Percentiles rank a stretch among this genome's conserved stretches.
These are phyloP conservation scores for Kodamaea fungicola DNA, from an alignment of 1,139 yeast species.

Conservation along the genomic window DNA sequence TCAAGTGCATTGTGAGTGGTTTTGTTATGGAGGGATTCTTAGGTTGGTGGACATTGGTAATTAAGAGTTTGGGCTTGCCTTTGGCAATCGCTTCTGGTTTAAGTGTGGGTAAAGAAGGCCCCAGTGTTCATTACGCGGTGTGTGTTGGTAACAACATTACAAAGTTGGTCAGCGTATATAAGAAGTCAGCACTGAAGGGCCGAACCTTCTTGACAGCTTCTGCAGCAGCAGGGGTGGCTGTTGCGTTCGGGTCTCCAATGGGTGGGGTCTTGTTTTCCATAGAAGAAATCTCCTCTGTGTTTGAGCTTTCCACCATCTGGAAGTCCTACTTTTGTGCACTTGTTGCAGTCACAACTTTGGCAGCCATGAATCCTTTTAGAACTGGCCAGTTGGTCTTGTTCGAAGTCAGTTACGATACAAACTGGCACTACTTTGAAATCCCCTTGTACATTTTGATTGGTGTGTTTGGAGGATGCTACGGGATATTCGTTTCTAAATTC, in stretches of 20 bases:
- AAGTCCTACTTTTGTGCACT: constrained; percentile 88
- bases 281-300: constrained; percentile 71
- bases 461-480: constrained; percentile 87
- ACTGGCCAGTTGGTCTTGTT: constrained; percentile 93
- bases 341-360: constrained; percentile 78
- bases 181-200: constrained; percentile 46
- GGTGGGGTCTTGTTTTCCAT: constrained; percentile 69
- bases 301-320: constrained; percentile 81
- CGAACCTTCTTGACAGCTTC: constrained; percentile 59
- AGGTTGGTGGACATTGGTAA: constrained; percentile 65
- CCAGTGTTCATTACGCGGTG: constrained; percentile 82
- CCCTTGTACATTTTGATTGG: constrained; percentile 80
- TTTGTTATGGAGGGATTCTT: constrained; percentile 78
- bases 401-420: constrained; percentile 77
- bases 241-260: constrained; percentile 71
- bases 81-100: constrained; percentile 80
- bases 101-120: constrained; percentile 83
- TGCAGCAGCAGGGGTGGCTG: constrained; percentile 71
- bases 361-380: constrained; percentile 81
- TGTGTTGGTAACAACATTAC: constrained; percentile 74
- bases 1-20: constrained; percentile 92
- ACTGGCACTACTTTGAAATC: constrained; percentile 86
- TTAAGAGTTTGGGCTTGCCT: constrained; percentile 81
- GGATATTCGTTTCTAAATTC: constrained; percentile 73
- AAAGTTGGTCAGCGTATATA: constrained; percentile 43